These are phyloP conservation scores for Raphanus raphanistrum DNA, from an alignment of 345 rosid genomes.

Conservation along the genomic window DNA sequence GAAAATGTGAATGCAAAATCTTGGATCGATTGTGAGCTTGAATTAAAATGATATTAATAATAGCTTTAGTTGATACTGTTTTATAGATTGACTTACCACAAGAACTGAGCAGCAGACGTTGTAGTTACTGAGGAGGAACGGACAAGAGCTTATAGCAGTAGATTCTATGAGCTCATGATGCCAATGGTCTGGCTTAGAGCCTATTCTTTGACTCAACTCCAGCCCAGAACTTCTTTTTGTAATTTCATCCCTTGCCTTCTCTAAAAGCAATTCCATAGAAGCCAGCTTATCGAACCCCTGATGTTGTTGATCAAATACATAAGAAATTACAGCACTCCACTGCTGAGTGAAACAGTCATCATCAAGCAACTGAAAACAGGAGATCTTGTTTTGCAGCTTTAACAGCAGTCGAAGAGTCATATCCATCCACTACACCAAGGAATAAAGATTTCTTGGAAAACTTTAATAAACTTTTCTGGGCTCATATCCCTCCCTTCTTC, in stretches of 20 bases:
- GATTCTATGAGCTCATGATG: constrained; percentile 79
- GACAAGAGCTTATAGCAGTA: constrained; percentile 55
- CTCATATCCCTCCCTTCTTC: constrained; percentile 44
- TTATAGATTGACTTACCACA: constrained; percentile 52
- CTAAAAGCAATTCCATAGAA: constrained; percentile 62
- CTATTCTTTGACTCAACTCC: constrained; percentile 40
- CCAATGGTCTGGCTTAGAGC: constrained; percentile 64
- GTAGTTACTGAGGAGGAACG: constrained; percentile 45
- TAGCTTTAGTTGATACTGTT: constrained; percentile 12
- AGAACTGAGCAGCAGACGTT: constrained; percentile 53
- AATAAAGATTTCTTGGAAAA: constrained; percentile 64
- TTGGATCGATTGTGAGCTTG: background rate
- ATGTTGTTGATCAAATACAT: constrained; percentile 45
- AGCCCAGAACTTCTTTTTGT: constrained; percentile 43
- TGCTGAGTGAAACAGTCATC: constrained; percentile 77
- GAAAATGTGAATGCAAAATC: background rate
- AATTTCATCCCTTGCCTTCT: constrained; percentile 65
- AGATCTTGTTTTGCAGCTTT: constrained; percentile 57
- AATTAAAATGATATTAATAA: constrained; percentile 1
- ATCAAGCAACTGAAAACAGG: constrained; percentile 68
- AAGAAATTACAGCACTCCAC: constrained; percentile 64
- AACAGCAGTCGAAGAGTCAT: constrained; percentile 46
- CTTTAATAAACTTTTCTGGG: constrained; percentile 50
- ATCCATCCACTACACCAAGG: constrained; percentile 80
- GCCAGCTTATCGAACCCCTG: constrained; percentile 43